A percentile compares a stretch with the other conserved stretches of the same genome.
Evolutionary conservation across 2,329 filamentous ascomycete genomes (phyloP).

Genomic region (Paecilomyces dactylethromorphus): DNA sequence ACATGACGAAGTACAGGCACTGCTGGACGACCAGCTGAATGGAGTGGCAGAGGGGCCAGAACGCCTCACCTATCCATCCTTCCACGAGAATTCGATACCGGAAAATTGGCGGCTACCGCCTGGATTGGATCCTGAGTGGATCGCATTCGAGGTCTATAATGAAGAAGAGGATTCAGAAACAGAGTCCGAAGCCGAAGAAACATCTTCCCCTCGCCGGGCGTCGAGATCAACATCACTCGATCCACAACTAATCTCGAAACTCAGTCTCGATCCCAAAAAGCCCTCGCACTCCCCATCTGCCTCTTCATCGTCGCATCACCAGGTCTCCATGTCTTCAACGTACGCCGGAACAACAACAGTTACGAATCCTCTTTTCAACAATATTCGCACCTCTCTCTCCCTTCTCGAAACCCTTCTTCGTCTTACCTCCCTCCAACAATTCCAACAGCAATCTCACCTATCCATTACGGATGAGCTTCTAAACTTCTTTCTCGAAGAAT

Average conservation of each 20-base stretch:
- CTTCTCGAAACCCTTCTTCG: constrained; percentile 84
- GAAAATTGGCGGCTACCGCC: constrained; percentile 58
- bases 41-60: constrained; percentile 3
- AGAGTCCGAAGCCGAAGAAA: constrained; percentile 39
- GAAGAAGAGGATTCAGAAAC: constrained; percentile 55
- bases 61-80: constrained; percentile 11
- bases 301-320: constrained; percentile 5
- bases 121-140: constrained; percentile 82
- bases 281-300: constrained; percentile 4
- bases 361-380: constrained; percentile 44
- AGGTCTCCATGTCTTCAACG: constrained; percentile 17
- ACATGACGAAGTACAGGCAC: constrained; percentile 36
- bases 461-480: constrained; percentile 83
- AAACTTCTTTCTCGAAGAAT: constrained; percentile 75
- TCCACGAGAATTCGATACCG: constrained; percentile 24
- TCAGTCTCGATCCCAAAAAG: constrained; percentile 32
- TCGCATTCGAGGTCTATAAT: constrained; percentile 78
- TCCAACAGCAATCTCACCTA: constrained; percentile 83
- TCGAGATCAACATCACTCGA: constrained; percentile 29
- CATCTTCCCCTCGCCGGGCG: constrained; percentile 13
- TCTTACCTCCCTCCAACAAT: constrained; percentile 80
- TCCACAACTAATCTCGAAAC: constrained; percentile 41
- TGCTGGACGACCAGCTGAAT: constrained; percentile 33
- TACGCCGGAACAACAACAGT: constrained; percentile 16
- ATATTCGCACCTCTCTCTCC: constrained; percentile 63